Conservation (phyloP, 129 eudicot species). For the Erigeron canadensis region DNA sequence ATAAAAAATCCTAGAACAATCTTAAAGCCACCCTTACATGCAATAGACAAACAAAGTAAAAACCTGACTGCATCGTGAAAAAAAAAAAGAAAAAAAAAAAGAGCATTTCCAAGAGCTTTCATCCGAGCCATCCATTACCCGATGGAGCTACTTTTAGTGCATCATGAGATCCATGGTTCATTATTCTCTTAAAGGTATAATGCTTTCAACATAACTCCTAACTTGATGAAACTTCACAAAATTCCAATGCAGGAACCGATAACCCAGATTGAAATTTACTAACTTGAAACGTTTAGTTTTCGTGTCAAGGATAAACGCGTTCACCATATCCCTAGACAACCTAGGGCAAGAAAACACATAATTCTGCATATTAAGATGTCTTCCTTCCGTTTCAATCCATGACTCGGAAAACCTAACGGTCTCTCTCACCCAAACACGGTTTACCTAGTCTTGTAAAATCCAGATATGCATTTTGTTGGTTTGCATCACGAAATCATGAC, state of each 20-base stretch:
- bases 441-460: constrained; percentile 22
- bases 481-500: constrained; percentile 10
- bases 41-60: background rate
- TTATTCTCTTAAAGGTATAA: background rate
- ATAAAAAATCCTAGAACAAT: background rate
- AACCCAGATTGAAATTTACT: background rate
- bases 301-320: background rate
- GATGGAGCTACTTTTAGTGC: background rate
- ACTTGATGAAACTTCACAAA: background rate
- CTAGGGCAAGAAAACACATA: background rate
- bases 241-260: background rate
- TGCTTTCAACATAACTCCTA: constrained; percentile 10
- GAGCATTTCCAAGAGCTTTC: background rate
- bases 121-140: background rate
- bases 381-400: background rate
- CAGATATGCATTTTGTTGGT: constrained; percentile 9
- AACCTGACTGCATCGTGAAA: background rate
- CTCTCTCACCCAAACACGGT: constrained; percentile 24
- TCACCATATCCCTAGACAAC: background rate
- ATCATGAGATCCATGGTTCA: background rate
- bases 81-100: no score
- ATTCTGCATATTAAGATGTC: background rate
- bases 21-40: background rate
- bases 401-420: background rate
- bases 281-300: background rate